Base-by-base conservation (phyloP, 2,329 filamentous ascomycete genomes). In the Aspergillus puulaauensis region DNA sequence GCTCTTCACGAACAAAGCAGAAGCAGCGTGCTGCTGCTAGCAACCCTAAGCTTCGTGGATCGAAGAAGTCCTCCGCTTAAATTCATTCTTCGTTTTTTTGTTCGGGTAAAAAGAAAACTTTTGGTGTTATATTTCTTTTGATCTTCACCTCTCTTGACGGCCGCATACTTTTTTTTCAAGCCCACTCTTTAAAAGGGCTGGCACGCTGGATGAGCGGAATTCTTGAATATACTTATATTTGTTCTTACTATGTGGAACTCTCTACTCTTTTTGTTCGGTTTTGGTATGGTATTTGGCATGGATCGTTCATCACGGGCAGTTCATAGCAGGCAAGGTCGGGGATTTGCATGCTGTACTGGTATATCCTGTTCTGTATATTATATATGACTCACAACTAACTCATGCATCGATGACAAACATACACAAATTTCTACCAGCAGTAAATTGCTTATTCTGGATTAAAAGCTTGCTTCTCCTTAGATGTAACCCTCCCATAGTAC, bases 11-110 rank as follows among this genome's bases (percentile, higher is more conserved):
- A 45, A 69, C 74, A 33, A 76, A 76, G 65, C 77, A 79, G 67
- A 77, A 77, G 66, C 79, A 79, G 71, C 73, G 75, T 54, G 70
- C 73, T 58, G 70, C 75, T 15, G 66, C 75, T 51, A 71, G 65
- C 67, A 77, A 77, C 68, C 75, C 75, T 49, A 77, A 77, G 65
- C 75, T 77, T 41, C 73, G 75, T 12, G 75, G 75, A 50, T 72
- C 73, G 45, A 77, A 77, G 68, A 72, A 76, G 65, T 70, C 74
- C 5, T 64, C 68, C 46, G 65, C 71, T 48, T 72, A 71, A 64
- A 47, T 23, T 11, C 52, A 23, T 55, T 61, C 47, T 24, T 57
- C 46, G 4, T 51, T 57, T 51, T 57, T 49, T 52, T 44, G 51
- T 41, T 52, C 39, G 50, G 43, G 27, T 52, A 45, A 46, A 57